Evolutionary conservation across 345 rosid genomes (phyloP), one percentile per base, ranked within the genome.

Genomic region (Hibiscus tridactylites): DNA sequence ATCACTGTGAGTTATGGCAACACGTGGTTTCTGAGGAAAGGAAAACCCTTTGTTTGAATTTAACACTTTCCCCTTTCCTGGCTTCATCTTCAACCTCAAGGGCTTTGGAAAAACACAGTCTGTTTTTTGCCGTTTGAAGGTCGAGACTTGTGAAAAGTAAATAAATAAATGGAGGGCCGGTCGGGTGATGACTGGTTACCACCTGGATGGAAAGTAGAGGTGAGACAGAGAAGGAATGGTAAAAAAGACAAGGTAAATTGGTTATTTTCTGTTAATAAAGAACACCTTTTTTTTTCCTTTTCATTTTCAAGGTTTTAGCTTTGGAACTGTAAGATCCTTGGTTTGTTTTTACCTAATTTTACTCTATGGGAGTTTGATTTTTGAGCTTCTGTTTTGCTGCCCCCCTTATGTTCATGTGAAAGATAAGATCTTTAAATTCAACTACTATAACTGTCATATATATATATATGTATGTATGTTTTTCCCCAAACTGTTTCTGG

Each of bases 201-300:
- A 66, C 65, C 79, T 35, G 98, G 96, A 10, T 82, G 93, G 88
- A 88, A 78, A 54, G 87, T 85, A 64, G 81, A 88, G 63, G 79
- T 85, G 64, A 86, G 78, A 72, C 82, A 82, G 24, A 88, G 84
- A 73, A 78, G 78, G 70, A 83, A 72, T 54, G 96, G 97, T 59
- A 87, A 77, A 81, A 90, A 86, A 49, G 87, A 92, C 61, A 89
- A 87, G 97, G 98, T 91, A 82, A 60, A 2, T 16, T 59, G 16
- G 2, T 50, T 52, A 71, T 24, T 21, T 52, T 42, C 52, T 3
- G 33, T 42, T 9, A 26, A 21, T 8, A 46, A 8, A 35, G 3
- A 35, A 44, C 49, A 17, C 24, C 67, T 66, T 0, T 52, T 50
- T 24, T 65, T 65, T 17, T 49, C 33, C 35, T n/a, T 17, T 62